These are phyloP conservation scores for Halteria grandinella DNA, from an alignment of 73 alveolate species.

Conservation along the genomic window DNA sequence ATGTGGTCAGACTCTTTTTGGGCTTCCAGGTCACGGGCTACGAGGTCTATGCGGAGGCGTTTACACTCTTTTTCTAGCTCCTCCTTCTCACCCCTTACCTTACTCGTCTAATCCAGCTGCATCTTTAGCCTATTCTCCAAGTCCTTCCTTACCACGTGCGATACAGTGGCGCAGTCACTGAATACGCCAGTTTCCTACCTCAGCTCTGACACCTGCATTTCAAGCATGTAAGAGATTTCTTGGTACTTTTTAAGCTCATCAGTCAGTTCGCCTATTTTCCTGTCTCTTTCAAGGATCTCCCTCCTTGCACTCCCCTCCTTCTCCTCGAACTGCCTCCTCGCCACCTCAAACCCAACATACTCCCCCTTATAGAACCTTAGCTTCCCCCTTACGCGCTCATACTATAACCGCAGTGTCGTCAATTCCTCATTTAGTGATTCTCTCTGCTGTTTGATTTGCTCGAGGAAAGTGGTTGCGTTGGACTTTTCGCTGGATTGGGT, in stretches of 20 bases:
- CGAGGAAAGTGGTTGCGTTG: constrained; percentile 3
- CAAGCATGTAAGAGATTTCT: not conserved
- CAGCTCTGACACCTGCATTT: not conserved
- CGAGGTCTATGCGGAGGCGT: not conserved
- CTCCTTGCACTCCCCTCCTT: not conserved
- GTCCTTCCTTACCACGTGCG: constrained; percentile 7
- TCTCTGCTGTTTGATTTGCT: not conserved
- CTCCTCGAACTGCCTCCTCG: not conserved
- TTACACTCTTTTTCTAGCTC: not conserved
- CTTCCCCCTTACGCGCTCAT: constrained; percentile 22
- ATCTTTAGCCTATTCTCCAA: not conserved
- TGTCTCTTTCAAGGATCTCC: not conserved
- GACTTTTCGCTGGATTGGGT: not conserved
- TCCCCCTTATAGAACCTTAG: constrained; percentile 18
- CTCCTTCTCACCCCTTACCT: not conserved
- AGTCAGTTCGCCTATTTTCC: not conserved
- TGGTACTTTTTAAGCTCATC: not conserved
- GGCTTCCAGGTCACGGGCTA: not conserved
- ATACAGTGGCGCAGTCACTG: not conserved
- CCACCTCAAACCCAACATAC: constrained; percentile 18
- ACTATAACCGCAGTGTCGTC: constrained; percentile 3
- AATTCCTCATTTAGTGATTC: not conserved
- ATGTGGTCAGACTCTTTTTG: constrained; percentile 14
- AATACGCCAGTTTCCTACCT: constrained; percentile 1
- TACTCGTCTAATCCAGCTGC: constrained; percentile 3